phyloP scores from a whole-genome alignment of 257 asterid genomes.

The Solanum acaule region DNA sequence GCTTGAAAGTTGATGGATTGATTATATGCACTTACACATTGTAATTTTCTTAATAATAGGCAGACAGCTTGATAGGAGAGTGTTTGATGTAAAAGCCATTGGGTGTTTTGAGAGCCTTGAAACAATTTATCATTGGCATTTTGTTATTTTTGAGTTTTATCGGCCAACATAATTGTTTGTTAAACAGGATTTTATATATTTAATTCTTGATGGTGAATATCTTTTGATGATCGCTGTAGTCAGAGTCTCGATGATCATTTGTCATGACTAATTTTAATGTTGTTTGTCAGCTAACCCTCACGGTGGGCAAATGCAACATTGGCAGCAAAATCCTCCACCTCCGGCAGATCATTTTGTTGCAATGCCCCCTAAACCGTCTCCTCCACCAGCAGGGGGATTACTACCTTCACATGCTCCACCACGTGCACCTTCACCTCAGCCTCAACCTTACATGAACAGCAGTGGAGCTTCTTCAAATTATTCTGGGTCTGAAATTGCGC shows the following conservation, averaged over 20 bases:
- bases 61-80: background rate
- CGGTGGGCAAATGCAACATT: conserved; percentile 13
- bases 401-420: conserved; percentile 16
- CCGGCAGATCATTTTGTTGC: conserved; percentile 5
- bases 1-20: background rate
- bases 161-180: background rate
- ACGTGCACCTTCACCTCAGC: conserved; percentile 40
- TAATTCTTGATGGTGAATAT: background rate
- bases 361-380: conserved; percentile 16
- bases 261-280: background rate
- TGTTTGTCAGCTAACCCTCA: conserved; percentile 16
- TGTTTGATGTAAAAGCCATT: background rate
- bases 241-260: background rate
- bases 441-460: conserved; percentile 40
- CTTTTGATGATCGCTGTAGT: background rate
- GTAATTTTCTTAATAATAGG: background rate
- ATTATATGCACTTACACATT: background rate
- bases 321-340: conserved; percentile 26
- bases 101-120: background rate
- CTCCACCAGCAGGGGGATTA: conserved; percentile 8
- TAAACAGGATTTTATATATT: background rate
- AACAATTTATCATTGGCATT: background rate
- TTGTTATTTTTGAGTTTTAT: background rate
- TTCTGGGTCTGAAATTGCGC: conserved; percentile 49
- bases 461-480: conserved; percentile 70